Base-by-base conservation (phyloP, 2,329 filamentous ascomycete genomes). In the Pochonia chlamydosporia region DNA sequence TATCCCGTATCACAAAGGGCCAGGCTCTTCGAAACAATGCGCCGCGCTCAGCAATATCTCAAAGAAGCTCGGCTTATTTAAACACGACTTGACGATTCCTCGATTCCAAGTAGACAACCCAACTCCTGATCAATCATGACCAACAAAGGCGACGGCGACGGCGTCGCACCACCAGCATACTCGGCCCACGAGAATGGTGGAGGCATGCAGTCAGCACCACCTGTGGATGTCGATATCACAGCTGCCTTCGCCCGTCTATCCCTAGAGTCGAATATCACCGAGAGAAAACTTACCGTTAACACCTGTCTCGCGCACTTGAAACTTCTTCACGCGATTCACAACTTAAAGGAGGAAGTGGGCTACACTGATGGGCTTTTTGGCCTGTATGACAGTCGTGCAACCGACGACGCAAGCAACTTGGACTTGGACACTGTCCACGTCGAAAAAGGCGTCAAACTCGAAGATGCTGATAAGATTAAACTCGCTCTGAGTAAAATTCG, bases 291-390 rank as follows among this genome's bases (percentile, higher is more conserved):
- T 3, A 33, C 3, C 10, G 21, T 49, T 21, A 74, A 83, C 50
- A 74, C 81, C 36, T 88, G 84, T 53, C 75, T 88, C 20, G 84
- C 80, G 1, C 88, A 93, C 61, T 73, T 92, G 24, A 89, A 88
- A 61, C 70, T 92, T 1, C 72, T 92, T 2, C 78, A 81, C 44
- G 78, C 82, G 9, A 75, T 92, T 48, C 78, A 87, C 53, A 73
- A 73, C 28, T 66, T 92, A 46, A 84, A 83, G 52, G 81, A 88
- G 49, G 75, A 79, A 16, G 65, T 90, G 16, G 83, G 82, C 5
- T 82, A 79, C 46, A 77, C 68, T 0, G 81, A 89, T 55, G 82
- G 82, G 0, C 67, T 90, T 1, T 91, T 83, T 64, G 78, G 76
- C 3, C 72, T 90, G 42, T 70, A 68, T 57, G 78, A 85, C 54